Evolutionary conservation across 1,139 yeast genomes (phyloP).

Genomic region (Arxiozyma slooffiae): DNA sequence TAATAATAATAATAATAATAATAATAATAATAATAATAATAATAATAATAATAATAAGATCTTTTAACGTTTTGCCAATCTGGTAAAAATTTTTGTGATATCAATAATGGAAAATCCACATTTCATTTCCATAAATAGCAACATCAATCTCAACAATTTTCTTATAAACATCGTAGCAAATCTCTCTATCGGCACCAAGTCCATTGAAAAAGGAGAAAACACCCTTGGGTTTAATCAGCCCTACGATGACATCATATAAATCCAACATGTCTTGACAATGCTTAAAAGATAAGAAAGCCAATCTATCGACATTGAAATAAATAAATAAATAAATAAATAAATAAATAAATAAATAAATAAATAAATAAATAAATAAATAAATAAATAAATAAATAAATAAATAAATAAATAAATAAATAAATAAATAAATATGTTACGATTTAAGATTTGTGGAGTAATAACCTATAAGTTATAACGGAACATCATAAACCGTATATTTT

Average conservation of each 20-base stretch:
- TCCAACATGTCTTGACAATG: constrained; percentile 80
- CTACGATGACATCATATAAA: constrained; percentile 71
- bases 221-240: constrained; percentile 70
- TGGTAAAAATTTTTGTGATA: constrained; percentile 34
- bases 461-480: too few relatives aligned
- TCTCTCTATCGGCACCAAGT: constrained; percentile 86
- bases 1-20: too few relatives aligned
- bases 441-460: too few relatives aligned
- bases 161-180: constrained; percentile 82
- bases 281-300: constrained; percentile 38
- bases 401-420: too few relatives aligned
- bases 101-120: constrained; percentile 43
- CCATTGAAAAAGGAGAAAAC: constrained; percentile 88
- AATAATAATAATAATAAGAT: constrained; percentile 29
- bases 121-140: constrained; percentile 62
- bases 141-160: constrained; percentile 74
- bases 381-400: too few relatives aligned
- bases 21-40: too few relatives aligned
- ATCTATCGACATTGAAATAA: too few relatives aligned
- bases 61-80: constrained; percentile 29
- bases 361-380: too few relatives aligned
- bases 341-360: too few relatives aligned
- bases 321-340: too few relatives aligned
- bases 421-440: too few relatives aligned
- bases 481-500: too few relatives aligned